Evolutionary conservation across 495 filamentous ascomycete species (phyloP).

Genomic region (Penicillium simplicissimum): DNA sequence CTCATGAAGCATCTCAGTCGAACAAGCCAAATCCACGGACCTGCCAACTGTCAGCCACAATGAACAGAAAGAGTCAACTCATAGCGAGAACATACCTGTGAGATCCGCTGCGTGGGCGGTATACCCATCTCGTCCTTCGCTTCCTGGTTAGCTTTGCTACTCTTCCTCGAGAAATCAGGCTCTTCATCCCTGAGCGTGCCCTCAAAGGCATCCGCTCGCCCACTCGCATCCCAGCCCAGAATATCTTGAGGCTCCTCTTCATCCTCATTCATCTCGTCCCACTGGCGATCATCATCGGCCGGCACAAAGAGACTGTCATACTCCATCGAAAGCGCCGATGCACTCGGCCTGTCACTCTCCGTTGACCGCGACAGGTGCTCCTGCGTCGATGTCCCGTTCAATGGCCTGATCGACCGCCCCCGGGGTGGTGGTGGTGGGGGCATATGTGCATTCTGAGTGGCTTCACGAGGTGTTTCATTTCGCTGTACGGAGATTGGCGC

Average conservation of each 20-base stretch:
- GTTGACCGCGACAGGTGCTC: constrained; percentile 26
- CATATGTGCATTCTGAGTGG: constrained; percentile 27
- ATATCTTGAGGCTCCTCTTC: constrained; percentile 73
- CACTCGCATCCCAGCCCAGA: constrained; percentile 79
- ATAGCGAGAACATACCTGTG: constrained; percentile 39
- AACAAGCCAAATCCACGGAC: constrained; percentile 48
- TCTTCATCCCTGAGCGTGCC: constrained; percentile 34
- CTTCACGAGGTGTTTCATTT: constrained; percentile 8
- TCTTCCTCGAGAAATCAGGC: constrained; percentile 25
- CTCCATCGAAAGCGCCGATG: constrained; percentile 56
- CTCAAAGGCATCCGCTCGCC: constrained; percentile 43
- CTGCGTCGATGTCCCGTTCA: constrained; percentile 39
- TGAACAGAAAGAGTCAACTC: neutral
- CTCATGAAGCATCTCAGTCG: constrained; percentile 30
- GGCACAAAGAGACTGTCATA: constrained; percentile 78
- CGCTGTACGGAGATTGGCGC: constrained; percentile 23
- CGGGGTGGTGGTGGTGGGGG: constrained; percentile 37
- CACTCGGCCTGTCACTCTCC: constrained; percentile 49
- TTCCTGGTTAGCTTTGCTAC: neutral
- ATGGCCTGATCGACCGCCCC: constrained; percentile 35
- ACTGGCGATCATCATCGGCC: constrained; percentile 70
- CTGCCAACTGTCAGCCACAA: constrained; percentile 17
- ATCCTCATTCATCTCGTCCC: constrained; percentile 78
- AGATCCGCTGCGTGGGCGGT: constrained; percentile 53
- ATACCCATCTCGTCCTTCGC: constrained; percentile 42